Conservation (phyloP, 257 asterid genomes). For the Solanum chiquidenum region DNA sequence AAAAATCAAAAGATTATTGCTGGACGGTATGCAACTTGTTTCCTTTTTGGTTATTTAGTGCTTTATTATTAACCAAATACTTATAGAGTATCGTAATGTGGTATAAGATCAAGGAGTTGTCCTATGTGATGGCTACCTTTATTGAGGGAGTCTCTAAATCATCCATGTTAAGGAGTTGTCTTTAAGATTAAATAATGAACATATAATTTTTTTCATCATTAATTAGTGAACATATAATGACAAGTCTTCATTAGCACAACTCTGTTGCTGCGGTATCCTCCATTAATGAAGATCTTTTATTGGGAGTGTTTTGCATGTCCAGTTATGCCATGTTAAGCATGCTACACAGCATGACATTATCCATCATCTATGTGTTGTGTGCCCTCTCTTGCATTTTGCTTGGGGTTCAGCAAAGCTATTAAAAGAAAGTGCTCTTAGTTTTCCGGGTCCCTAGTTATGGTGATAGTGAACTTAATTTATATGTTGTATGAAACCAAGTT, state of each 20-base stretch:
- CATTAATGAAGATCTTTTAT: background rate
- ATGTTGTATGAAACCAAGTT: background rate
- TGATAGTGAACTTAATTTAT: background rate
- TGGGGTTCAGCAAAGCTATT: background rate
- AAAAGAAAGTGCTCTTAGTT: background rate
- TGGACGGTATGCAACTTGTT: background rate
- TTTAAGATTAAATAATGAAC: background rate
- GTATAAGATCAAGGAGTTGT: background rate
- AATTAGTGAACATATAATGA: background rate
- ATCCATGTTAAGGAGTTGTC: background rate
- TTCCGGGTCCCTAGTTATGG: background rate
- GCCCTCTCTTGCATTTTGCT: background rate
- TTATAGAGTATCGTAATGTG: background rate
- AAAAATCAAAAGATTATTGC: background rate
- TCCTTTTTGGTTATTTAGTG: background rate
- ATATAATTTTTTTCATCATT: background rate
- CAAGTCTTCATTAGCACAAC: background rate
- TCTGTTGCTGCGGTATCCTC: background rate
- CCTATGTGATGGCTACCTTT: background rate
- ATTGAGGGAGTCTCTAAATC: background rate
- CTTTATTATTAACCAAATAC: background rate
- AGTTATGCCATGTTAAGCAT: background rate
- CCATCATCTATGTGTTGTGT: background rate
- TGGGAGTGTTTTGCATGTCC: background rate
- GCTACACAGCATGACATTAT: background rate